Evolutionary conservation across 768 basidiomycete genomes (phyloP), one percentile per base, ranked within the genome.

Genomic region (Asterophora parasitica): DNA sequence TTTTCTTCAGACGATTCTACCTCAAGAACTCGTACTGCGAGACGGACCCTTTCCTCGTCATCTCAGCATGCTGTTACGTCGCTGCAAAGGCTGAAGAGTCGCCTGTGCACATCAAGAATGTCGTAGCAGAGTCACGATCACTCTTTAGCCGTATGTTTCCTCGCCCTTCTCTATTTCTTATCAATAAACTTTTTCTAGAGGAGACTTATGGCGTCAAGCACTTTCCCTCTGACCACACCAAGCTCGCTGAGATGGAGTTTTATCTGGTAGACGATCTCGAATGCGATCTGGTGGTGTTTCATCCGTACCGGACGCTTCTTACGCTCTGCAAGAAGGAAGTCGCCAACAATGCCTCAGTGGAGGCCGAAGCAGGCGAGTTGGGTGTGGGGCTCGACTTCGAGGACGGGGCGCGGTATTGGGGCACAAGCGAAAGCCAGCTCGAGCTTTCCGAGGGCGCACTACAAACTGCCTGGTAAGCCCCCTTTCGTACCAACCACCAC

Each of bases 221-320:
- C n/a, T 95, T 96, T 60, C 82, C 88, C 0, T 78, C 86, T 0
- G 93, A 96, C 61, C 88, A 94, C 58, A 79, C 86, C 9, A 93
- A 92, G 60, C 73, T 99, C 11, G 96, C 94, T 3, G 96, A 99
- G 65, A 97, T 97, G 94, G 95, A 98, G 63, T 98, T 98, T 69
- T 98, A 95, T 69, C 82, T 98, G 8, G 85, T 99, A 17, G 92
- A 92, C 60, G 94, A 99, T 62, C 78, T 98, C 20, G 93, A 96
- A 64, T 97, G 95, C 59, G 92, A 98, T 65, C 71, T 99, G 35
- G 79, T 85, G 46, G 78, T 97, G 7, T 97, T 92, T 64, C 96
- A 97, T 63, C 95, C 96, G 0, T 99, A 99, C 66, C 83, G 92
- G 43, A 89, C 92, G 0, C 78, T 98, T 17, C 70, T 88, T 34